Conservation (phyloP, 805 yeast genomes). For the Wickerhamomyces ciferrii region DNA sequence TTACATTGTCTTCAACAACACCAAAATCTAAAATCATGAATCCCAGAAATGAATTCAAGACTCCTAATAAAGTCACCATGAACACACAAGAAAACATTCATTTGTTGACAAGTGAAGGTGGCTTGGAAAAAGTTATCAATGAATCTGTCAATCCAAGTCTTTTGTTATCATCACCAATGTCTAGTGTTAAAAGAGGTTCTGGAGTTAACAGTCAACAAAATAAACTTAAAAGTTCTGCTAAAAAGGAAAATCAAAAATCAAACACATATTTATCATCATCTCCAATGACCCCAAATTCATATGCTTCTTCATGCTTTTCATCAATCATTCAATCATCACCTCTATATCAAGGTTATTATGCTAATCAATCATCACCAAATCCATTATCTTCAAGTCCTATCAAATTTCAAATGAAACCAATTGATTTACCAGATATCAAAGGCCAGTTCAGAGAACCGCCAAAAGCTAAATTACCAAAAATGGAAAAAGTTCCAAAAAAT, state of each 20-base stretch:
- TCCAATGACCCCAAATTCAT: conserved; percentile 21
- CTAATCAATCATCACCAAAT: conserved; percentile 17
- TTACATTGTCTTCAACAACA: not conserved
- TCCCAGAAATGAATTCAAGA: not conserved
- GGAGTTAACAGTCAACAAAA: conserved; percentile 1
- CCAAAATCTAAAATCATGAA: not conserved
- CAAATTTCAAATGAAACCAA: conserved; percentile 20
- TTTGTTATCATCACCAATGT: conserved; percentile 21
- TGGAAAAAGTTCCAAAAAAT: conserved; percentile 12
- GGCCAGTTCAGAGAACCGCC: conserved; percentile 2
- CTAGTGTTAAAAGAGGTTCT: conserved; percentile 1
- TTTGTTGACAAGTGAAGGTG: conserved; percentile 6
- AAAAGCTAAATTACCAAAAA: conserved; percentile 5
- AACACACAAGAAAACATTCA: conserved; percentile 19
- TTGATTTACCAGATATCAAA: conserved; percentile 10
- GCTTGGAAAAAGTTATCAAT: not conserved
- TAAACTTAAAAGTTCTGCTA: not conserved
- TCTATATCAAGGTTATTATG: conserved; percentile 22
- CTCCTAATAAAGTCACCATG: conserved; percentile 5
- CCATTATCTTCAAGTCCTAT: conserved; percentile 17
- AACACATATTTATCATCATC: conserved; percentile 11
- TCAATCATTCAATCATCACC: conserved; percentile 25
- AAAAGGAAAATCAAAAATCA: not conserved
- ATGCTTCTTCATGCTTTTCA: conserved; percentile 20
- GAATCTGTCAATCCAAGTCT: conserved; percentile 12